phyloP scores from a whole-genome alignment of 202 grass and related monocot species.

The Hordeum pubiflorum region DNA sequence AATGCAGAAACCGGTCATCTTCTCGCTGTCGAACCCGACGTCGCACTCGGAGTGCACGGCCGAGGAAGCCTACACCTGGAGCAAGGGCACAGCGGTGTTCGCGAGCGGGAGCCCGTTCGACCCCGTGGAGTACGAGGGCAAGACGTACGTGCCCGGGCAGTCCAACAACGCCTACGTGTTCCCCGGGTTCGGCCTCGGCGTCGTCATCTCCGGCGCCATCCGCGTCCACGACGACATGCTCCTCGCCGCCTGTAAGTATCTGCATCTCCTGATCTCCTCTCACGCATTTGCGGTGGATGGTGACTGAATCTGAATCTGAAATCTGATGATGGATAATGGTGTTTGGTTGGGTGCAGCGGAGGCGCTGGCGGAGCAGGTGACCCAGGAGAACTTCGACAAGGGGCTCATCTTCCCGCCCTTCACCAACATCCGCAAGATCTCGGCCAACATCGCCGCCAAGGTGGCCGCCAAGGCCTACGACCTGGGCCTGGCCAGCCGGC shows the following conservation, averaged over 20 bases:
- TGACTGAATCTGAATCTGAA: neutral
- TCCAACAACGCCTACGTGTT: conserved; percentile 95
- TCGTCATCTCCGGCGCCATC: conserved; percentile 79
- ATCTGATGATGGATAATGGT: neutral
- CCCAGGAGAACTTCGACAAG: conserved; percentile 54
- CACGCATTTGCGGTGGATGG: too few relatives aligned
- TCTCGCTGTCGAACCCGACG: conserved; percentile 88
- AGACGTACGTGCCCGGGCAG: conserved; percentile 47
- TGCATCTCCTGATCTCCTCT: neutral
- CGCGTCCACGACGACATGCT: conserved; percentile 95
- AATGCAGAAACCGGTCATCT: conserved; percentile 63
- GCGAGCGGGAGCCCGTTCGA: conserved; percentile 70
- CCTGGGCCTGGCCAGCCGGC: conserved; percentile 72
- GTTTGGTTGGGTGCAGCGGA: conserved; percentile 33
- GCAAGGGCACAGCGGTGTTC: conserved; percentile 58
- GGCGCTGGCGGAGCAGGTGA: conserved; percentile 68
- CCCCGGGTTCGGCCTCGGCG: conserved; percentile 83
- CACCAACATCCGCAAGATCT: conserved; percentile 88
- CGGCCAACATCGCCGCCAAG: conserved; percentile 81
- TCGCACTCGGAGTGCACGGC: conserved; percentile 97
- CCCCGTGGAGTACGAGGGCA: conserved; percentile 53
- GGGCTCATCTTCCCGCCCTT: conserved; percentile 90
- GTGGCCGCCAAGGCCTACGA: conserved; percentile 96
- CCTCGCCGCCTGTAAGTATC: conserved; percentile 67
- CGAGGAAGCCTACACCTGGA: conserved; percentile 79